Percentiles rank a stretch among this genome's conserved stretches.
phyloP scores from a whole-genome alignment of 495 filamentous ascomycete genomes.

The Xylaria flabelliformis region DNA sequence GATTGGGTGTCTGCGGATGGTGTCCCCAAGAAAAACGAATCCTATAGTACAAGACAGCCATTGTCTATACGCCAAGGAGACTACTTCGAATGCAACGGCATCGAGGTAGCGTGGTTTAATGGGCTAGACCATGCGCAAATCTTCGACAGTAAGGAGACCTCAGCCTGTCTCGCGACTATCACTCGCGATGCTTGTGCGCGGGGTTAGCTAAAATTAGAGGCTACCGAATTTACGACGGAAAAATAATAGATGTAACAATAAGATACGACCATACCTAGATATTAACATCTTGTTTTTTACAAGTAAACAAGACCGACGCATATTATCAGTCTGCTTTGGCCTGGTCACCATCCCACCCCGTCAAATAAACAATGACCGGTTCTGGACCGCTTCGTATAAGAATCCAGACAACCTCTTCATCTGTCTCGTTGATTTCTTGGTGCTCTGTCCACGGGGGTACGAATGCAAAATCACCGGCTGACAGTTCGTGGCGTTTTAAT shows the following conservation, averaged over 20 bases:
- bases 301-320: constrained; percentile 10
- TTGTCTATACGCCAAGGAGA: constrained; percentile 26
- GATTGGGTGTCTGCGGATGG: constrained; percentile 31
- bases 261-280: constrained; percentile 13
- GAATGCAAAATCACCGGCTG: constrained; percentile 67
- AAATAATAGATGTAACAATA: neutral
- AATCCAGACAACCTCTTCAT: constrained; percentile 64
- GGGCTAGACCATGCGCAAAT: constrained; percentile 71
- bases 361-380: constrained; percentile 64
- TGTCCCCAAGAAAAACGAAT: neutral
- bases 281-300: neutral
- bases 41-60: constrained; percentile 18
- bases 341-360: constrained; percentile 59
- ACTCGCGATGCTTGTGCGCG: constrained; percentile 48
- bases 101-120: constrained; percentile 68
- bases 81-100: constrained; percentile 55
- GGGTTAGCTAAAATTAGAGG: constrained; percentile 17
- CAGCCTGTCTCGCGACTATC: constrained; percentile 51
- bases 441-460: constrained; percentile 70
- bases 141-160: constrained; percentile 58
- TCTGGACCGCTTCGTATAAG: constrained; percentile 63
- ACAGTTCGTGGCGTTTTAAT: constrained; percentile 58
- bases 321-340: constrained; percentile 35
- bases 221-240: neutral
- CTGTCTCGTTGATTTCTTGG: constrained; percentile 68